These are phyloP conservation scores for Podosphaera aphanis DNA, from an alignment of 2,329 filamentous ascomycete species.

Conservation along the genomic window DNA sequence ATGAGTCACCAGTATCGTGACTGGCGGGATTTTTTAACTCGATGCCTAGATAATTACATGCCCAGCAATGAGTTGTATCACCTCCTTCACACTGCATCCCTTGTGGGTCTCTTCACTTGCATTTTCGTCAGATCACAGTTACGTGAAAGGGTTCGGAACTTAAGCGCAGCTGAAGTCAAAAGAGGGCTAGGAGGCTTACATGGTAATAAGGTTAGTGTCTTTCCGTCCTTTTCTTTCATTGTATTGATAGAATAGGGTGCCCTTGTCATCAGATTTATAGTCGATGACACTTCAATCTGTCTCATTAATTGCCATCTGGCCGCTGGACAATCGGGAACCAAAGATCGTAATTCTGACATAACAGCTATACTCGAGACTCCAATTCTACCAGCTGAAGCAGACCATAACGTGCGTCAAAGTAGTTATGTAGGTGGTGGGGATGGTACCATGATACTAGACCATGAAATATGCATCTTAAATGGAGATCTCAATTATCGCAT, in stretches of 20 bases:
- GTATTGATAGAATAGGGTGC: slow-evolving; percentile 35
- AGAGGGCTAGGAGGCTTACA: slow-evolving; percentile 87
- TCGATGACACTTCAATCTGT: slow-evolving; percentile 86
- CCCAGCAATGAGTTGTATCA: slow-evolving; percentile 56
- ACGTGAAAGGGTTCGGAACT: slow-evolving; percentile 49
- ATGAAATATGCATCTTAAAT: slow-evolving; percentile 91
- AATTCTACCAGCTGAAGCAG: slow-evolving; percentile 48
- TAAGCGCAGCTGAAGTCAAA: slow-evolving; percentile 69
- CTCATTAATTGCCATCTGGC: slow-evolving; percentile 96
- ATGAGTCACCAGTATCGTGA: slow-evolving; percentile 97
- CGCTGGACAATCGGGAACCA: slow-evolving; percentile 60
- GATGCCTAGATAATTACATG: slow-evolving; percentile 65
- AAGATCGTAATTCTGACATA: slow-evolving; percentile 2
- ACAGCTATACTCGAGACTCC: slow-evolving; percentile 20
- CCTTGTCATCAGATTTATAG: slow-evolving; percentile 67
- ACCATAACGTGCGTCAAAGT: slow-evolving; percentile 44
- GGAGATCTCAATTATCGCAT: slow-evolving; percentile 97
- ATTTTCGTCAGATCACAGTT: slow-evolving; percentile 75
- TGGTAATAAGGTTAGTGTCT: slow-evolving; percentile 51
- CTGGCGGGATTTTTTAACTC: slow-evolving; percentile 76
- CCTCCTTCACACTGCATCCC: slow-evolving; percentile 64
- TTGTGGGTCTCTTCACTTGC: slow-evolving; percentile 89
- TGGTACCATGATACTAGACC: slow-evolving; percentile 81
- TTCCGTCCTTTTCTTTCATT: slow-evolving; percentile 3
- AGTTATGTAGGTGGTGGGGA: slow-evolving; percentile 81